These are phyloP conservation scores for Paratinospora sagittata DNA, from an alignment of 164 flowering plant species.

Conservation along the genomic window DNA sequence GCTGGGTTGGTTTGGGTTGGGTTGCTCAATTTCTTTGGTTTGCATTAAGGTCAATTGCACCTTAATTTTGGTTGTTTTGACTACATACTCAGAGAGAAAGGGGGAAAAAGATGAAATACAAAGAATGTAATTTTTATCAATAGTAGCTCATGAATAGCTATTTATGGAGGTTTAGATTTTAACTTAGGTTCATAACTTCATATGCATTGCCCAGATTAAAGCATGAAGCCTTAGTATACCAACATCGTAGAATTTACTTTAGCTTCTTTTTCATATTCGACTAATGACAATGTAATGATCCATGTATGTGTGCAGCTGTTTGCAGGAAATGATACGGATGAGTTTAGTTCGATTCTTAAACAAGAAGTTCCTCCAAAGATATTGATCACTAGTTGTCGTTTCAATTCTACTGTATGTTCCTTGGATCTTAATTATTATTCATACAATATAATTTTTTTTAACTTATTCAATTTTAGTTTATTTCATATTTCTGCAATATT, in stretches of 20 bases:
- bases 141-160: too few relatives aligned
- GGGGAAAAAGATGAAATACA: too few relatives aligned
- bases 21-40: too few relatives aligned
- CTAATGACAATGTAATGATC: not conserved
- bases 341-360: slow-evolving; percentile 62
- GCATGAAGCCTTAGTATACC: not conserved
- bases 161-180: too few relatives aligned
- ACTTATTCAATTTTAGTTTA: not conserved
- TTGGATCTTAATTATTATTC: not conserved
- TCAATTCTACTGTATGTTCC: slow-evolving; percentile 67
- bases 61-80: not conserved
- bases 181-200: too few relatives aligned
- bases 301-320: slow-evolving; percentile 46
- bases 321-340: slow-evolving; percentile 86
- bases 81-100: too few relatives aligned
- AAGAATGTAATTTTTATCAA: too few relatives aligned
- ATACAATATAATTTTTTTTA: too few relatives aligned
- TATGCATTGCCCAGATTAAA: too few relatives aligned
- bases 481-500: not conserved
- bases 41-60: not conserved
- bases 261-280: not conserved
- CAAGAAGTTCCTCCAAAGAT: slow-evolving; percentile 52
- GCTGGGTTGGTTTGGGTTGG: too few relatives aligned
- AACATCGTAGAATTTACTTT: not conserved
- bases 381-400: slow-evolving; percentile 84